Conservation (phyloP, 805 yeast species). For the Zygosaccharomyces bisporus region DNA sequence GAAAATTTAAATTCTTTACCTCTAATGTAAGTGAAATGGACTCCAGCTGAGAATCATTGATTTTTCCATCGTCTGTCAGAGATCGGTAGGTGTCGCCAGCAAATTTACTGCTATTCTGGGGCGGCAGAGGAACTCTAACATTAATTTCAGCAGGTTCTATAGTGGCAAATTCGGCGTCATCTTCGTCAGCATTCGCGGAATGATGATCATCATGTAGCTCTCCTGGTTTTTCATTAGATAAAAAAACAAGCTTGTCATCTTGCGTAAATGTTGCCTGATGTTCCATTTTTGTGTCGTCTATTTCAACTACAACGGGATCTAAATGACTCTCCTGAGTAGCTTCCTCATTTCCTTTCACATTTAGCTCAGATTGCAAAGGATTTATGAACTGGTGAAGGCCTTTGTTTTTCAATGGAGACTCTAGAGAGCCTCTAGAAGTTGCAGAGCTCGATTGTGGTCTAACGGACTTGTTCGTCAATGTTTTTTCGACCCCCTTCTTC, state of each 20-base stretch:
- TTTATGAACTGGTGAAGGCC: slow-evolving; percentile 8
- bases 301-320: slow-evolving; percentile 21
- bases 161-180: slow-evolving; percentile 11
- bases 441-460: not conserved
- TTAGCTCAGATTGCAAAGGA: not conserved
- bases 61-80: not conserved
- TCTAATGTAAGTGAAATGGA: not conserved
- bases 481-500: not conserved
- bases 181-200: slow-evolving; percentile 6
- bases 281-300: slow-evolving; percentile 23
- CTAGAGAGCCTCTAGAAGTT: not conserved
- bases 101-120: not conserved
- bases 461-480: not conserved
- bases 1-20: not conserved
- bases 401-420: not conserved
- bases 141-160: slow-evolving; percentile 21
- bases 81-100: slow-evolving; percentile 10
- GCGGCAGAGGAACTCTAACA: slow-evolving; percentile 14
- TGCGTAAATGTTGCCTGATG: slow-evolving; percentile 21
- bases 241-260: slow-evolving; percentile 20
- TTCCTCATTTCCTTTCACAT: not conserved
- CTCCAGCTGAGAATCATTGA: not conserved
- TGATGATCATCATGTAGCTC: slow-evolving; percentile 1
- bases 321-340: slow-evolving; percentile 3
- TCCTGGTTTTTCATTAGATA: slow-evolving; percentile 13